Base-by-base conservation (phyloP, 2,329 filamentous ascomycete species). In the Monilinia aucupariae region DNA sequence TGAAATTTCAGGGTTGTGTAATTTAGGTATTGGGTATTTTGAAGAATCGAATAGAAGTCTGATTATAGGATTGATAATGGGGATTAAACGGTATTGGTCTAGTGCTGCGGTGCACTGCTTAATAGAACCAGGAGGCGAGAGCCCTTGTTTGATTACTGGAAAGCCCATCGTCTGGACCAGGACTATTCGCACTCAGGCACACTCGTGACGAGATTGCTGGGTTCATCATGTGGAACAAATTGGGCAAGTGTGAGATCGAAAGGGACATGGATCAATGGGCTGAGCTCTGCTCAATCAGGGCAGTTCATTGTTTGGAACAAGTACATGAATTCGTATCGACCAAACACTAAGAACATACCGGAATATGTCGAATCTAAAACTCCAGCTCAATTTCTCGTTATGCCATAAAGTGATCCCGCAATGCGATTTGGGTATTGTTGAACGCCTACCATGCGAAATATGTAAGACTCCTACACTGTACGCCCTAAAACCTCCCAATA, bases 391-490 rank as follows among this genome's bases (percentile, higher is more conserved):
- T 34, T 25, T 37, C 2, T 13, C 30, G 4, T 32, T 47, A 7
- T 20, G 47, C 27, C n/a, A 4, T 58, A 25, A 47, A 25, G 15
- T 34, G n/a, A 17, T 25, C 4, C n/a, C 9, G 30, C 13, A 47
- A 47, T 25, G 43, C 41, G 41, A 8, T 58, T 58, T 45, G 54
- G 54, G 54, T 58, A 58, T 58, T 41, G n/a, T 47, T 47, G 30
- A 58, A 58, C 54, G 54, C 54, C 54, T 58, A 17, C n/a, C 30
- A 58, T 58, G 54, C 41, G 54, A 47, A 43, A 47, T 34, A 17
- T 47, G 5, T 34, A 58, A 47, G 27, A 34, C n/a, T 25, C 43
- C 41, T 47, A 25, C 47, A 8, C 30, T 30, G 34, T 47, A 34
- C 54, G 27, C 54, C 41, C 13, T 25, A 34, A 58, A 47, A 20